These are phyloP conservation scores for Irineochytrium annulatum DNA, from an alignment of 192 early-diverging fungal species.

Conservation along the genomic window DNA sequence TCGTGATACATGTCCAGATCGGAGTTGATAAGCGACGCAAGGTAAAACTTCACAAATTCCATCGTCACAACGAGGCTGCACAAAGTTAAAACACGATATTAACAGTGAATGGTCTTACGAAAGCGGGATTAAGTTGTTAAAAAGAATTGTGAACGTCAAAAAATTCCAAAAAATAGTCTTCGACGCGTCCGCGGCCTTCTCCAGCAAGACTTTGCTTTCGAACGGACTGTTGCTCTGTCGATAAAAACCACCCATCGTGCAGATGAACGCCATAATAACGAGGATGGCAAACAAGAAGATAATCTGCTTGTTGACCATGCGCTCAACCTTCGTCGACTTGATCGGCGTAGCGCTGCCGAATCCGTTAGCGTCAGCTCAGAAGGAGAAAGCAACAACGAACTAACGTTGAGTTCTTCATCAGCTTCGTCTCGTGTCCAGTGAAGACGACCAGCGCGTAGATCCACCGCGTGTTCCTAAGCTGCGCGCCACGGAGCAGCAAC, in stretches of 20 bases:
- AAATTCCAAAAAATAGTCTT: conserved; percentile 77
- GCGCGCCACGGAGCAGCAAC: conserved; percentile 79
- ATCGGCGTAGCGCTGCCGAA: conserved; percentile 70
- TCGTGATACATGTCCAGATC: conserved; percentile 98
- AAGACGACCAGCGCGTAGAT: conserved; percentile 96
- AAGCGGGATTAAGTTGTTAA: conserved; percentile 98
- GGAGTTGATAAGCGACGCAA: conserved; percentile 81
- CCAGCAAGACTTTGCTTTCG: conserved; percentile 39
- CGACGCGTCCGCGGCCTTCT: conserved; percentile 25
- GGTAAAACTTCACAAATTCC: conserved; percentile 95
- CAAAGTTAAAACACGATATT: not conserved
- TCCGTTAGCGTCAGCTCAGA: not conserved
- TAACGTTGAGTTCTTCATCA: conserved; percentile 87
- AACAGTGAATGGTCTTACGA: conserved; percentile 40
- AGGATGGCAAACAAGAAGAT: conserved; percentile 86
- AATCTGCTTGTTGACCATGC: conserved; percentile 91
- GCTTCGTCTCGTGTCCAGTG: conserved; percentile 96
- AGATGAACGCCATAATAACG: conserved; percentile 75
- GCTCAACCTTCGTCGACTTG: conserved; percentile 89
- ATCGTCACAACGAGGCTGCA: conserved; percentile 91
- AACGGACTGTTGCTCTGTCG: conserved; percentile 39
- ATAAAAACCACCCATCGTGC: conserved; percentile 72
- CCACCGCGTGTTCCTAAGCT: conserved; percentile 92
- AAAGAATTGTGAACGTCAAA: conserved; percentile 95
- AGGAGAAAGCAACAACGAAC: not conserved